Percentiles rank a stretch among this genome's conserved stretches.
Evolutionary conservation across 2,329 filamentous ascomycete species (phyloP).

Genomic region (Zymoseptoria ardabiliae): DNA sequence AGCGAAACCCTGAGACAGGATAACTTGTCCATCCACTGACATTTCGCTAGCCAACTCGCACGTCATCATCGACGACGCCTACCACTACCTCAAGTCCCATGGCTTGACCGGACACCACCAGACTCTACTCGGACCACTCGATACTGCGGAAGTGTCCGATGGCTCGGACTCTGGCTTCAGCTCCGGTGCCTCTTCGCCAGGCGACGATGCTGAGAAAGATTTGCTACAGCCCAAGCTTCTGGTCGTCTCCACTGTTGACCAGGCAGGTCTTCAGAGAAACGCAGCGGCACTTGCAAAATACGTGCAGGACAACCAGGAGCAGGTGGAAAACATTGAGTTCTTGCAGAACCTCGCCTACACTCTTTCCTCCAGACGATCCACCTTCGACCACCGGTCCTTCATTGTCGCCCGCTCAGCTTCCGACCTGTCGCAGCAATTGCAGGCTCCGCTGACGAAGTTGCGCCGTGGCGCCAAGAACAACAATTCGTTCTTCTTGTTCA

Average conservation of each 20-base stretch:
- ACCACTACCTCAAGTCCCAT: constrained; percentile 2
- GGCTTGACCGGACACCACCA: constrained; percentile 7
- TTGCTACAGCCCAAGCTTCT: background rate
- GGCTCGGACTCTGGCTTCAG: background rate
- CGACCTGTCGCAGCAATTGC: background rate
- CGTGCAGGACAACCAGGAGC: background rate
- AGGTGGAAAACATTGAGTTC: background rate
- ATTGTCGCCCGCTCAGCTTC: background rate
- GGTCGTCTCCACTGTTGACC: background rate
- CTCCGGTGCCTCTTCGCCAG: background rate
- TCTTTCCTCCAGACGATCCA: constrained; percentile 4
- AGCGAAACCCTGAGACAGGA: background rate
- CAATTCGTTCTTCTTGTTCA: constrained; percentile 9
- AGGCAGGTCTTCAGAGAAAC: background rate
- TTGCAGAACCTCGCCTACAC: constrained; percentile 8
- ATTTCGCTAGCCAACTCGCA: constrained; percentile 18
- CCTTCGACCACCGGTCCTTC: constrained; percentile 3
- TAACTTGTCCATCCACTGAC: background rate
- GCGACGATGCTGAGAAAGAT: background rate
- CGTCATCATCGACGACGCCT: constrained; percentile 21
- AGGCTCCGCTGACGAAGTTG: background rate
- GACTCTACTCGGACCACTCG: background rate
- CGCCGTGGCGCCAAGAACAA: background rate
- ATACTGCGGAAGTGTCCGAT: background rate
- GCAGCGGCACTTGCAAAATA: background rate